Evolutionary conservation across 805 yeast genomes (phyloP).

Genomic region (Lachancea lanzarotensis): DNA sequence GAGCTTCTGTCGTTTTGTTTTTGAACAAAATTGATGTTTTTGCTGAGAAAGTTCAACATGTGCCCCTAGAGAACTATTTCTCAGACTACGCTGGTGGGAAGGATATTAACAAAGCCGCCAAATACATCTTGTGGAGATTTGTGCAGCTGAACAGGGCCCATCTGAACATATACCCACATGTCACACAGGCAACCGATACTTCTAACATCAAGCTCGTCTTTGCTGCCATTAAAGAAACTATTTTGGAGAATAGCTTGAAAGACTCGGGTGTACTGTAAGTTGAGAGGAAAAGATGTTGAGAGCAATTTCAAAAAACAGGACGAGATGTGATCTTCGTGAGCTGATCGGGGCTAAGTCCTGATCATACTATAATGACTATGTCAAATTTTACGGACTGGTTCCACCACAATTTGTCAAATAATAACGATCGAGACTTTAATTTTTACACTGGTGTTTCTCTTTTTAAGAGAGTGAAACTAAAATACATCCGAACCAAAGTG

Average conservation of each 20-base stretch:
- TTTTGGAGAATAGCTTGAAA: slow-evolving; percentile 65
- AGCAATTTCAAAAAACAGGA: neutral
- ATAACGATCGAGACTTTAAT: neutral
- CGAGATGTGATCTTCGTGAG: too few relatives aligned
- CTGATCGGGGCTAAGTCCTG: neutral
- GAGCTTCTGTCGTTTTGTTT: slow-evolving; percentile 80
- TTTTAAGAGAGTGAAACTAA: neutral
- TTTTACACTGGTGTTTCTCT: neutral
- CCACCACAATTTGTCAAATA: slow-evolving; percentile 3
- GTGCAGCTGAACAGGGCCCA: slow-evolving; percentile 79
- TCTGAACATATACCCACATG: slow-evolving; percentile 77
- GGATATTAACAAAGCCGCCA: slow-evolving; percentile 84
- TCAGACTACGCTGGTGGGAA: slow-evolving; percentile 90
- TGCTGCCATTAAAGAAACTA: slow-evolving; percentile 77
- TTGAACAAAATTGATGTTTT: slow-evolving; percentile 87
- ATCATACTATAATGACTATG: neutral
- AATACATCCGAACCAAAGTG: neutral
- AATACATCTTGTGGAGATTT: slow-evolving; percentile 85
- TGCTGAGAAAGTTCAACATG: slow-evolving; percentile 72
- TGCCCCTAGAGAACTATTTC: slow-evolving; percentile 77
- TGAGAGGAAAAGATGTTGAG: neutral
- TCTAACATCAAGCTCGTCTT: slow-evolving; percentile 79
- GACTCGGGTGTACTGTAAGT: slow-evolving; percentile 64
- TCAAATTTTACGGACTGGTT: slow-evolving; percentile 8
- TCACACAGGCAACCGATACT: slow-evolving; percentile 93